These are phyloP conservation scores for Populus nigra DNA, from an alignment of 345 rosid genomes.

Conservation along the genomic window DNA sequence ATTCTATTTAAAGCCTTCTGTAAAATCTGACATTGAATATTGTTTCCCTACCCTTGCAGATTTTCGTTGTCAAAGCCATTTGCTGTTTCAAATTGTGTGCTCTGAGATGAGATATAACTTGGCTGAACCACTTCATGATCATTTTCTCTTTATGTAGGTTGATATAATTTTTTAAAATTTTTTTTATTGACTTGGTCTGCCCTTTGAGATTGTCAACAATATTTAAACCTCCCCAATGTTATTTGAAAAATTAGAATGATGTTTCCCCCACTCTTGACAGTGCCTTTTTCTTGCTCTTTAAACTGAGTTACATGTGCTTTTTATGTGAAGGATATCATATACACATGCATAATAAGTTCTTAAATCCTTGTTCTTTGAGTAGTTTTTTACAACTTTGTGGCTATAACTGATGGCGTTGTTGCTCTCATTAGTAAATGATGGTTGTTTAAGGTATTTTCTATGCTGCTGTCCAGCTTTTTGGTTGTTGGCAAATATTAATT, in stretches of 20 bases:
- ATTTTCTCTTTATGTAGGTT: slow-evolving; percentile 37
- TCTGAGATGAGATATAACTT: slow-evolving; percentile 43
- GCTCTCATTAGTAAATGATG: neutral
- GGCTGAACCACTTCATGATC: slow-evolving; percentile 38
- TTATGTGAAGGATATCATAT: neutral
- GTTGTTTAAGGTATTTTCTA: neutral
- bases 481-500: neutral
- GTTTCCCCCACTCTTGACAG: neutral
- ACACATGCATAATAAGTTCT: neutral
- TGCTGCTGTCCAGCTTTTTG: neutral
- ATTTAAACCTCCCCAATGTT: neutral
- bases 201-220: neutral
- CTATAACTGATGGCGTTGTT: too few species aligned
- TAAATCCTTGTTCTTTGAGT: too few species aligned
- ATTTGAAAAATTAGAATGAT: neutral
- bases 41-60: slow-evolving; percentile 47
- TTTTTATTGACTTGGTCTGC: slow-evolving; percentile 11
- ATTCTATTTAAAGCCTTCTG: slow-evolving; percentile 20
- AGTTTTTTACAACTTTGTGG: neutral
- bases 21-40: slow-evolving; percentile 38
- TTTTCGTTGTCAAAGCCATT: slow-evolving; percentile 45
- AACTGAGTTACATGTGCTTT: neutral
- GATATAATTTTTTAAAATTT: slow-evolving; percentile 14
- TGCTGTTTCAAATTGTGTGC: slow-evolving; percentile 46
- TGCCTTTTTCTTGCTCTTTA: neutral